phyloP scores from a whole-genome alignment of 2,329 filamentous ascomycete genomes.

The Leptographium galeiforme region DNA sequence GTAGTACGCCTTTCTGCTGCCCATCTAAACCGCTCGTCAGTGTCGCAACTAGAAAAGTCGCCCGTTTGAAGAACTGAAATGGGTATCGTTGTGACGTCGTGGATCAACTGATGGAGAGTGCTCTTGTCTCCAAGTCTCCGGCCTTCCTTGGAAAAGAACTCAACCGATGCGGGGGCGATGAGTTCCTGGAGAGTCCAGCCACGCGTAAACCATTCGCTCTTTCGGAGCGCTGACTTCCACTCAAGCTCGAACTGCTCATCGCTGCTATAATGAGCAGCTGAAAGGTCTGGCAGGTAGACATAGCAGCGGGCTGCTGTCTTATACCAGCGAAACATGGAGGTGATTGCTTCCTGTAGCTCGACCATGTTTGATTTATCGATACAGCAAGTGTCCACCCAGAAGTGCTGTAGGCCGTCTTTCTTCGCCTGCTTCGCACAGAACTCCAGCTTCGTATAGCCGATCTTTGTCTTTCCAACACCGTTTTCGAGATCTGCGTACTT shows the following conservation, averaged over 20 bases:
- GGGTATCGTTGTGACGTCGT: too few species aligned
- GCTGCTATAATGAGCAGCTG: neutral
- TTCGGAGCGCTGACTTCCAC: neutral
- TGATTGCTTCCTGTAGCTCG: conserved; percentile 5
- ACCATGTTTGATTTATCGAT: conserved; percentile 4
- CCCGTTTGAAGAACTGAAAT: too few species aligned
- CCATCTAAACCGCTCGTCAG: too few species aligned
- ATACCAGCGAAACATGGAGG: conserved; percentile 9
- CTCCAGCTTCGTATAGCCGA: conserved; percentile 4
- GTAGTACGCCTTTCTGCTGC: too few species aligned
- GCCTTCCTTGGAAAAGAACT: conserved; percentile 14
- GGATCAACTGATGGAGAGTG: too few species aligned
- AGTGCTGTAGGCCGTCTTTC: neutral
- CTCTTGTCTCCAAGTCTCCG: too few species aligned
- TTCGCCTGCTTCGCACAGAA: neutral
- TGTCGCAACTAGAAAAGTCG: too few species aligned
- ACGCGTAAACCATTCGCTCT: neutral
- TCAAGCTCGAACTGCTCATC: neutral
- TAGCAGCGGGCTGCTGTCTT: conserved; percentile 1
- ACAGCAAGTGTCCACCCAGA: conserved; percentile 1
- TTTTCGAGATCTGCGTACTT: conserved; percentile 8
- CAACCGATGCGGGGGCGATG: conserved; percentile 14
- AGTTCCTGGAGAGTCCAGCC: conserved; percentile 10
- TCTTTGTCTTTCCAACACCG: neutral
- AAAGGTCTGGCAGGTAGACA: conserved; percentile 5